phyloP scores from a whole-genome alignment of 2,329 filamentous ascomycete species.

The Colletotrichum sansevieriae region DNA sequence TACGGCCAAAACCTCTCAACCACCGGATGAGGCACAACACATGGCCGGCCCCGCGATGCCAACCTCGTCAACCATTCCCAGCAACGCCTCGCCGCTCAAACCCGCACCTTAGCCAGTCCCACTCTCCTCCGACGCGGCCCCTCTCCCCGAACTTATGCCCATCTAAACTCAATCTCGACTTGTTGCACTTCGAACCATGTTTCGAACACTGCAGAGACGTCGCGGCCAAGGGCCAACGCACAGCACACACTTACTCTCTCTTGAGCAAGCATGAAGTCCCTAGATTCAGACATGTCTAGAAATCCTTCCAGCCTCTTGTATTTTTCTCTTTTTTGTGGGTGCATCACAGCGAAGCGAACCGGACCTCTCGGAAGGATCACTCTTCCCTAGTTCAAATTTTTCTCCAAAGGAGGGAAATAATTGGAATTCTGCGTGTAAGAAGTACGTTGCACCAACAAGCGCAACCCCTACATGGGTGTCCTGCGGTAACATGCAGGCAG shows the following conservation, averaged over 20 bases:
- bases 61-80: slow-evolving; percentile 14
- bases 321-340: too few species aligned
- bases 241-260: slow-evolving; percentile 19
- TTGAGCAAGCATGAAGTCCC: slow-evolving; percentile 22
- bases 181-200: slow-evolving; percentile 37
- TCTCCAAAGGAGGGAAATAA: not conserved
- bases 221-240: not conserved
- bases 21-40: slow-evolving; percentile 15
- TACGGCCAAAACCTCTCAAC: not conserved
- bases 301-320: not conserved
- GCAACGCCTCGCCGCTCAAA: slow-evolving; percentile 17
- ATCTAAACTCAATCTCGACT: slow-evolving; percentile 37
- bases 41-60: slow-evolving; percentile 1
- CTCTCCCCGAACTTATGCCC: slow-evolving; percentile 32
- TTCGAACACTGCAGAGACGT: slow-evolving; percentile 36
- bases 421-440: not conserved
- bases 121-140: slow-evolving; percentile 29
- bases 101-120: slow-evolving; percentile 20
- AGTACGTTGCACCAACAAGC: slow-evolving; percentile 17
- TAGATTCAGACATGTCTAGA: slow-evolving; percentile 3
- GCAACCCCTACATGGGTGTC: slow-evolving; percentile 11
- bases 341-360: not conserved
- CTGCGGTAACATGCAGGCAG: slow-evolving; percentile 21
- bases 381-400: too few species aligned
- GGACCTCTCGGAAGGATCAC: slow-evolving; percentile 12